phyloP scores from a whole-genome alignment of 2,329 filamentous ascomycete genomes.

The Pyrenophora graminea region DNA sequence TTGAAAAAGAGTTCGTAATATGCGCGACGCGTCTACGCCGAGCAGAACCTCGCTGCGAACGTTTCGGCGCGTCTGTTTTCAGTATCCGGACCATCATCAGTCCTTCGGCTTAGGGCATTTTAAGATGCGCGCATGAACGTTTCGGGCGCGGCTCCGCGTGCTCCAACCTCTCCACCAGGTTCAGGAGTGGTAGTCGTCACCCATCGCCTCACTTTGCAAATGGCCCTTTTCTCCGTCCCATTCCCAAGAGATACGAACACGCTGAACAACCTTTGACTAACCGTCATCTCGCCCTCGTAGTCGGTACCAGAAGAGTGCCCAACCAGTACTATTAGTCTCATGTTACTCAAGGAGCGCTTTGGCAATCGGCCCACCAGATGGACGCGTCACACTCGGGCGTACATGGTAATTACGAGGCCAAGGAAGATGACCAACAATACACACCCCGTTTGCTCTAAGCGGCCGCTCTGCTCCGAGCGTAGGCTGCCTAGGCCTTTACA shows the following conservation, averaged over 20 bases:
- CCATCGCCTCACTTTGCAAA: conserved; percentile 4
- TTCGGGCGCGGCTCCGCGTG: conserved; percentile 6
- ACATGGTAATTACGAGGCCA: neutral
- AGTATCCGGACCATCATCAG: neutral
- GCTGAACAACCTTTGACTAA: neutral
- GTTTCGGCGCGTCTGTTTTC: neutral
- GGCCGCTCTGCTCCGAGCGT: conserved; percentile 8
- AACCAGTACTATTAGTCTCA: conserved; percentile 1
- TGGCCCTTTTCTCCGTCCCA: neutral
- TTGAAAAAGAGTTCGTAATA: neutral
- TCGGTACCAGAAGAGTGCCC: neutral
- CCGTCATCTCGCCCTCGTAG: neutral
- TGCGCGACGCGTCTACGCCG: conserved; percentile 4
- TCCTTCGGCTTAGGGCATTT: neutral
- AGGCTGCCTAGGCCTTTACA: neutral
- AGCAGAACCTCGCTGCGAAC: neutral
- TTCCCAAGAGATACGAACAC: neutral
- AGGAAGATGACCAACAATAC: conserved; percentile 6
- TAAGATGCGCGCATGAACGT: conserved; percentile 4
- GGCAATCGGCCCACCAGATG: conserved; percentile 8
- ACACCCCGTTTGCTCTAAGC: neutral
- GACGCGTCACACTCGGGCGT: conserved; percentile 9
- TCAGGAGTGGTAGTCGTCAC: conserved; percentile 2
- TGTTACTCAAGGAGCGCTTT: conserved; percentile 2
- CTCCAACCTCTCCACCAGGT: conserved; percentile 6